A percentile compares a stretch with the other conserved stretches of the same genome.
Conservation (phyloP, 441 rosid species). For the Euphorbia celastroides region DNA sequence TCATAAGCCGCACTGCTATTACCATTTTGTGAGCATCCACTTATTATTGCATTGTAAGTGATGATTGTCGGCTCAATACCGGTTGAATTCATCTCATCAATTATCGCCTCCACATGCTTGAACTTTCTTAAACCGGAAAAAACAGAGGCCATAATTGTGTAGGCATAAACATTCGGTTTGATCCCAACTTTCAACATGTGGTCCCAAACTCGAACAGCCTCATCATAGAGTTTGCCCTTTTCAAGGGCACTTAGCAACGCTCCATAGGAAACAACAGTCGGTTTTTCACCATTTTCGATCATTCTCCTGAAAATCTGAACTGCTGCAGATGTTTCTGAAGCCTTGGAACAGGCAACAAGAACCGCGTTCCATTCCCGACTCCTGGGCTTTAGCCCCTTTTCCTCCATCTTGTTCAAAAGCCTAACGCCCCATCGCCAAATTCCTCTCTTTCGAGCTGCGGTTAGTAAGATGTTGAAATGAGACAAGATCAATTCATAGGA, state of each 20-base stretch:
- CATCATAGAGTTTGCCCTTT: slow-evolving; percentile 71
- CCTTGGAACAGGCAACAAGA: slow-evolving; percentile 83
- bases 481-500: slow-evolving; percentile 64
- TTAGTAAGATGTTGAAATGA: slow-evolving; percentile 62
- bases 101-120: slow-evolving; percentile 49
- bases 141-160: slow-evolving; percentile 81
- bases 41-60: slow-evolving; percentile 83
- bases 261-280: slow-evolving; percentile 70
- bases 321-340: slow-evolving; percentile 67
- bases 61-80: slow-evolving; percentile 69
- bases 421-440: slow-evolving; percentile 85
- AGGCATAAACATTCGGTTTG: slow-evolving; percentile 60
- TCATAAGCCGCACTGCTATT: slow-evolving; percentile 72
- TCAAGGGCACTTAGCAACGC: slow-evolving; percentile 81
- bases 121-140: slow-evolving; percentile 59
- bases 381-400: slow-evolving; percentile 71
- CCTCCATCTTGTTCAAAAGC: slow-evolving; percentile 77
- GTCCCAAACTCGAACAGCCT: slow-evolving; percentile 75
- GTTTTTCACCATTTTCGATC: slow-evolving; percentile 82
- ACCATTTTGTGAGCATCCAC: slow-evolving; percentile 47
- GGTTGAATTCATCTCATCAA: slow-evolving; percentile 57
- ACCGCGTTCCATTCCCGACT: slow-evolving; percentile 77
- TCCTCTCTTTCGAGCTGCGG: slow-evolving; percentile 71
- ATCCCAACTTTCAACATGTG: slow-evolving; percentile 79
- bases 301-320: slow-evolving; percentile 71